These are phyloP conservation scores for Turritis glabra DNA, from an alignment of 345 rosid genomes.

Conservation along the genomic window DNA sequence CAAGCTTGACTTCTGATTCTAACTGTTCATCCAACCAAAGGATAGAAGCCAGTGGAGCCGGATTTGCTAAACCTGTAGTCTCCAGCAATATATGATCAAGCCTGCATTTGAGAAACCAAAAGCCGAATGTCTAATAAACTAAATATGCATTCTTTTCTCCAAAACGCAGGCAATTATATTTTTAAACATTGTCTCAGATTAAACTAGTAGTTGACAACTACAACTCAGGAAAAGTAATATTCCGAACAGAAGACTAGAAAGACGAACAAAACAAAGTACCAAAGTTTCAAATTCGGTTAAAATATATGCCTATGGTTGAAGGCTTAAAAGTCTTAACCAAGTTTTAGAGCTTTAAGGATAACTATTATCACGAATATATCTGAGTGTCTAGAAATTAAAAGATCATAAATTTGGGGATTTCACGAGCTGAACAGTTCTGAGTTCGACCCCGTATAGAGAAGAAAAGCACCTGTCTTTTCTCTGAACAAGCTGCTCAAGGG, in stretches of 20 bases:
- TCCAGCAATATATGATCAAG: constrained; percentile 93
- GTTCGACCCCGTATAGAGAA: not conserved
- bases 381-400: not conserved
- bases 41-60: constrained; percentile 89
- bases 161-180: not conserved
- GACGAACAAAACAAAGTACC: not conserved
- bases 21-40: constrained; percentile 98
- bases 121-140: not conserved
- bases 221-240: not conserved
- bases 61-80: constrained; percentile 99
- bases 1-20: constrained; percentile 87
- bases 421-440: not conserved
- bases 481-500: constrained; percentile 87
- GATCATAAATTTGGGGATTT: not conserved
- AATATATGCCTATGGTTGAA: not conserved
- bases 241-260: not conserved
- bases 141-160: no score
- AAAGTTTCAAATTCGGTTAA: not conserved
- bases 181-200: not conserved
- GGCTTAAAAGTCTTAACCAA: not conserved
- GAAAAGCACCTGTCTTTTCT: constrained; percentile 65
- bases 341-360: not conserved
- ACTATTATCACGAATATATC: not conserved
- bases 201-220: not conserved
- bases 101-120: constrained; percentile 40